phyloP scores from a whole-genome alignment of 495 filamentous ascomycete species.

The Bombardia bombarda region DNA sequence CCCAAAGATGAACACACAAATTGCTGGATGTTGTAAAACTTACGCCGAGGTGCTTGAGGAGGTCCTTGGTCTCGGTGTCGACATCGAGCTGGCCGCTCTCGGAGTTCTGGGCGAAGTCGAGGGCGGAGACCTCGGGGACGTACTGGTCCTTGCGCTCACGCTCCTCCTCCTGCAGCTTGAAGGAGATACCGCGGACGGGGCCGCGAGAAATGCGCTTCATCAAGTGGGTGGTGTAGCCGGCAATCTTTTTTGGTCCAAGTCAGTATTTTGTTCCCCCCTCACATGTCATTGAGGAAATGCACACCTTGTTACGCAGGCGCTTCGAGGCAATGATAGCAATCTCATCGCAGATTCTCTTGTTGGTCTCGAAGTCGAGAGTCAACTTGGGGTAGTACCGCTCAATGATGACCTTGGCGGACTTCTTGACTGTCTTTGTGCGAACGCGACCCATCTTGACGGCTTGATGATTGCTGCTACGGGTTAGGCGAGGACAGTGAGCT shows the following conservation, averaged over 20 bases:
- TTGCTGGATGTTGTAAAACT: constrained; percentile 31
- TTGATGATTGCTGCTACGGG: constrained; percentile 21
- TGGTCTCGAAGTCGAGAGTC: constrained; percentile 99
- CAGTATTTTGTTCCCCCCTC: neutral
- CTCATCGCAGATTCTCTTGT: constrained; percentile 99
- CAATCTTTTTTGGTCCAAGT: constrained; percentile 54
- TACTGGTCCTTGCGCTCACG: constrained; percentile 99
- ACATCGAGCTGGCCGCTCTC: constrained; percentile 92
- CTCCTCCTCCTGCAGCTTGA: constrained; percentile 99
- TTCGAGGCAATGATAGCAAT: constrained; percentile 98
- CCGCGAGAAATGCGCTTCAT: constrained; percentile 99
- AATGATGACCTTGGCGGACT: constrained; percentile 99
- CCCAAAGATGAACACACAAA: neutral
- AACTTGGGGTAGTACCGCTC: constrained; percentile 98
- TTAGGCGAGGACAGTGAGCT: constrained; percentile 2
- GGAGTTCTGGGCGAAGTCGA: constrained; percentile 88
- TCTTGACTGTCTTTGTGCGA: constrained; percentile 98
- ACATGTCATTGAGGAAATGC: neutral
- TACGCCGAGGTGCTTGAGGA: constrained; percentile 97
- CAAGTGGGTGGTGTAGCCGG: constrained; percentile 93
- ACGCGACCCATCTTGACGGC: constrained; percentile 92
- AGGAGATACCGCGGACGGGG: constrained; percentile 98
- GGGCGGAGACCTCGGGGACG: constrained; percentile 95
- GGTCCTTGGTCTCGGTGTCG: constrained; percentile 93
- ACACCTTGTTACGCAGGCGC: constrained; percentile 95